A percentile compares a stretch with the other conserved stretches of the same genome.
These are phyloP conservation scores for Cordia subcordata DNA, from an alignment of 257 asterid genomes.

Conservation along the genomic window DNA sequence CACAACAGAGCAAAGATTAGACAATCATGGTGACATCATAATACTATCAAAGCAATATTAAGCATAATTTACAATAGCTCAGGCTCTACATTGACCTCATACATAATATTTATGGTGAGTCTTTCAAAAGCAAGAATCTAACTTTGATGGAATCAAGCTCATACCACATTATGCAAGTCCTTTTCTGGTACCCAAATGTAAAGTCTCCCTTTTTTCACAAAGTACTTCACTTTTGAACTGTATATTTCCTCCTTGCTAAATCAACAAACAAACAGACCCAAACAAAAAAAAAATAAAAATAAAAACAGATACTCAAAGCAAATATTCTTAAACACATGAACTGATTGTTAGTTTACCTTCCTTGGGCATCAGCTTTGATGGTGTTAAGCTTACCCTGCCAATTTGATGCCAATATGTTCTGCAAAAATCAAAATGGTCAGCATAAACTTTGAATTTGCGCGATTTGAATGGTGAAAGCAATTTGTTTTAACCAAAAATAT, in stretches of 20 bases:
- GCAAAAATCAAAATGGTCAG: constrained; percentile 12
- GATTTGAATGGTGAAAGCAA: too few species aligned
- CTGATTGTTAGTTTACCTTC: constrained; percentile 41
- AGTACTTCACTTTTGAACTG: constrained; percentile 73
- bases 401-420: constrained; percentile 80
- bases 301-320: not conserved
- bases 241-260: constrained; percentile 78
- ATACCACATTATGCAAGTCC: constrained; percentile 91
- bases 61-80: too few species aligned
- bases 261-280: too few species aligned
- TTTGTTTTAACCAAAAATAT: too few species aligned
- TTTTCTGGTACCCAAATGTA: constrained; percentile 84
- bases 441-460: too few species aligned
- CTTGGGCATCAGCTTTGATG: constrained; percentile 76
- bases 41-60: too few species aligned
- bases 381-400: constrained; percentile 83
- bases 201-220: constrained; percentile 71
- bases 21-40: too few species aligned
- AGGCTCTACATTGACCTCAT: too few species aligned
- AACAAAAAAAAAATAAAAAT: not conserved
- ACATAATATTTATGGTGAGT: not conserved
- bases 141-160: not conserved
- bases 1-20: too few species aligned
- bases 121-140: not conserved
- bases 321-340: not conserved